Evolutionary conservation across 345 rosid genomes (phyloP).

Genomic region (Stellera chamaejasme): DNA sequence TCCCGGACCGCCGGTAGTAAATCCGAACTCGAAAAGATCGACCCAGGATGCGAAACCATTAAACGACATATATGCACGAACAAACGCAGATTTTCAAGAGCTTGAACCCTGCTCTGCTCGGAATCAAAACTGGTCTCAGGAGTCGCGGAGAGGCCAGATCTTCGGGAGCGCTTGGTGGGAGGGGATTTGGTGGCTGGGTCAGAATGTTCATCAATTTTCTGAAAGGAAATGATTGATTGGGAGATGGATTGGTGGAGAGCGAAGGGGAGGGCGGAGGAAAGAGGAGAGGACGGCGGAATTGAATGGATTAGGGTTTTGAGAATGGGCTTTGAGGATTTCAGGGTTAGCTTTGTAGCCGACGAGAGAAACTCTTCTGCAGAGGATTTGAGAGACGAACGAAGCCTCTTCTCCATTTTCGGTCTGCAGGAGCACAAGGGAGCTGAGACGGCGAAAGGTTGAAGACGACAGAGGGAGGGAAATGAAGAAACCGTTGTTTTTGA

Average conservation of each 20-base stretch:
- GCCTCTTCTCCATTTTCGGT: constrained; percentile 59
- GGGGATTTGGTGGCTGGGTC: constrained; percentile 28
- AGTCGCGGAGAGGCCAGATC: constrained; percentile 24
- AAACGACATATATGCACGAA: constrained; percentile 32
- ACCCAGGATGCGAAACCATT: constrained; percentile 46
- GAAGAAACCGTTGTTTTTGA: background rate
- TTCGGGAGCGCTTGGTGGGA: constrained; percentile 39
- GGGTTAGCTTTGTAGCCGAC: constrained; percentile 30
- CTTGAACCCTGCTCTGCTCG: constrained; percentile 17
- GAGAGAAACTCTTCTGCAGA: constrained; percentile 68
- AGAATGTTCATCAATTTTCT: constrained; percentile 14
- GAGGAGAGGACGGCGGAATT: constrained; percentile 41
- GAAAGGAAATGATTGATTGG: constrained; percentile 29
- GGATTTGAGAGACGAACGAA: constrained; percentile 56
- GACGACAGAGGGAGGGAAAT: constrained; percentile 3
- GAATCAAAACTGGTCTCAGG: background rate
- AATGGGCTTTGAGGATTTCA: constrained; percentile 58
- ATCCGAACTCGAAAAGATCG: constrained; percentile 33
- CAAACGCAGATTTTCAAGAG: constrained; percentile 35
- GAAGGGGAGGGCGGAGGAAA: constrained; percentile 44
- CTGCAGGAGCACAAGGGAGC: too few species aligned
- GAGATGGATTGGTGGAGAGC: constrained; percentile 42
- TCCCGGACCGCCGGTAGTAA: constrained; percentile 49
- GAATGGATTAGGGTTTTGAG: constrained; percentile 54
- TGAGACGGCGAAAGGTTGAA: background rate